Evolutionary conservation across 108 stramenopile genomes (phyloP).

Genomic region (Mediolabrus comicus): DNA sequence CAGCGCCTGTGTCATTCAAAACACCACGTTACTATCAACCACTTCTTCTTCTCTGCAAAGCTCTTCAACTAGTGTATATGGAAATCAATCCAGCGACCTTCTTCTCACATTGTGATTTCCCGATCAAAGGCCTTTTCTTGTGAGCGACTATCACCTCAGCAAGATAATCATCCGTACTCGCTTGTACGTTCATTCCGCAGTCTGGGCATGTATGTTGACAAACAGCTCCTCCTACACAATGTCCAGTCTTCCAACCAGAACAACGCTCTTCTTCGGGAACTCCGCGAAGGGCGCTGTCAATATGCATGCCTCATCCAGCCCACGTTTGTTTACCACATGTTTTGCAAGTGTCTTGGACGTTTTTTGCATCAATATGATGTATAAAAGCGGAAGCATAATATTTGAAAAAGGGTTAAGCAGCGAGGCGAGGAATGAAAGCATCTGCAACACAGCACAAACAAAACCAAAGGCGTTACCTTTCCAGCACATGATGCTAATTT

Average conservation of each 20-base stretch:
- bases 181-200: conserved; percentile 13
- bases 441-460: no score
- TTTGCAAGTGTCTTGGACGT: background rate
- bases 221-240: background rate
- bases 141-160: conserved; percentile 9
- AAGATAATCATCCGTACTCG: background rate
- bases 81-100: conserved; percentile 1
- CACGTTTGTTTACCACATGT: conserved; percentile 2
- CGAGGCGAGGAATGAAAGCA: no score
- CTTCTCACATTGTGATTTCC: conserved; percentile 20
- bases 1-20: no score
- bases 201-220: background rate
- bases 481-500: no score
- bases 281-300: background rate
- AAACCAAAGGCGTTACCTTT: no score
- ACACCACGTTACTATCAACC: no score
- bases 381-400: no score
- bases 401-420: no score
- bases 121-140: conserved; percentile 1
- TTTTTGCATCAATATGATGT: no score
- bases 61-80: no score
- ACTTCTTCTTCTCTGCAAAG: background rate
- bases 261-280: background rate
- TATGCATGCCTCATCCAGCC: conserved; percentile 1
- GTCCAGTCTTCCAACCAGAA: conserved; percentile 4